phyloP scores from a whole-genome alignment of 176 grass and related monocot genomes.

The Oryza punctata region DNA sequence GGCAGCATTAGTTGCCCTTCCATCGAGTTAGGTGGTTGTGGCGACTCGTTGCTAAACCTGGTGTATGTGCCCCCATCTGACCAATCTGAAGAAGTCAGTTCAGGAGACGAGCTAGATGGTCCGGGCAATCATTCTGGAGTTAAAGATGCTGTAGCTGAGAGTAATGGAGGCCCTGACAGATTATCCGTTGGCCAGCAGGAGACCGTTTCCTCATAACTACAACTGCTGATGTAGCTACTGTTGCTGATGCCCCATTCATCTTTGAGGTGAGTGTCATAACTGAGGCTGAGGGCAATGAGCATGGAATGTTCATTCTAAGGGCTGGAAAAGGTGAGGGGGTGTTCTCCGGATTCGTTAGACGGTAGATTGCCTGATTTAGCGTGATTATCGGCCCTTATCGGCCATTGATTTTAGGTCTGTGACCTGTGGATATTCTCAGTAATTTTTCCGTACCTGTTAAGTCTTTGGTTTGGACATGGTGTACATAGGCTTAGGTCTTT shows the following conservation, averaged over 20 bases:
- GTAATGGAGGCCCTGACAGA: constrained; percentile 50
- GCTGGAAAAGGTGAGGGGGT: constrained; percentile 5
- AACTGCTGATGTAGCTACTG: neutral
- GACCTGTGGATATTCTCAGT: constrained; percentile 43
- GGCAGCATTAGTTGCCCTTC: constrained; percentile 74
- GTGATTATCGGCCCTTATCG: constrained; percentile 34
- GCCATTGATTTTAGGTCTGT: constrained; percentile 58
- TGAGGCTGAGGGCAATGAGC: neutral
- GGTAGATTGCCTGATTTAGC: constrained; percentile 49
- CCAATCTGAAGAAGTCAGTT: constrained; percentile 59
- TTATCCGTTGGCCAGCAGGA: constrained; percentile 53
- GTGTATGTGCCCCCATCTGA: constrained; percentile 51
- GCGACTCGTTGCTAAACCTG: constrained; percentile 64
- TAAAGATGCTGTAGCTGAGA: constrained; percentile 49
- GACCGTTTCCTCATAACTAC: constrained; percentile 43
- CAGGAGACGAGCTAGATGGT: constrained; percentile 51
- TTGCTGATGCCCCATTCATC: constrained; percentile 28
- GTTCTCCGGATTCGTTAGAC: constrained; percentile 16
- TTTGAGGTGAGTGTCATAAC: constrained; percentile 16
- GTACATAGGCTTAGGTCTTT: constrained; percentile 50
- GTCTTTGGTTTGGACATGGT: constrained; percentile 29
- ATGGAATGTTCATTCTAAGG: constrained; percentile 1
- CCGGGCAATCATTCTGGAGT: constrained; percentile 56
- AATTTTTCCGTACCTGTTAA: constrained; percentile 31
- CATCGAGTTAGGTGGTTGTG: constrained; percentile 87